These are phyloP conservation scores for Cladosporium sp. DNA, from an alignment of 2,329 filamentous ascomycete species.

Conservation along the genomic window DNA sequence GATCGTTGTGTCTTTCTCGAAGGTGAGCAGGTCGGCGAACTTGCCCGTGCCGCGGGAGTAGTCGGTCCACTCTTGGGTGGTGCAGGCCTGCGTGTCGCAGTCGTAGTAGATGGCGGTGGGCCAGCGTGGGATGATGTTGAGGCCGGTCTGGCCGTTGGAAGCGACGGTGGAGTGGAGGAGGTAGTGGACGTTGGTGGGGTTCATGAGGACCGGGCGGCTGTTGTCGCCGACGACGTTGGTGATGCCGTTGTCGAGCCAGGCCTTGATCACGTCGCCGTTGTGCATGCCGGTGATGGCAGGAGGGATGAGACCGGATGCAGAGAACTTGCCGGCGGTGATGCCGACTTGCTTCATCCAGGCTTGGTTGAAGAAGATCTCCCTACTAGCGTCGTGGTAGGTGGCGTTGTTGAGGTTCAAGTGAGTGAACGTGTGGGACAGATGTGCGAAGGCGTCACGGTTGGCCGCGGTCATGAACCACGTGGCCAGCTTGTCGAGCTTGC, in stretches of 20 bases:
- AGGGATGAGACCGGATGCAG: conserved; percentile 51
- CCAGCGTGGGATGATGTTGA: conserved; percentile 54
- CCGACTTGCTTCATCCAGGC: conserved; percentile 52
- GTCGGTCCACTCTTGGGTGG: conserved; percentile 54
- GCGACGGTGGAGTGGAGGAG: conserved; percentile 48
- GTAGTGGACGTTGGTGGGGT: conserved; percentile 48
- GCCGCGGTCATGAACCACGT: conserved; percentile 47
- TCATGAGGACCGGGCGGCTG: conserved; percentile 50
- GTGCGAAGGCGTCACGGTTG: conserved; percentile 50
- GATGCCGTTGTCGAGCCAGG: conserved; percentile 56
- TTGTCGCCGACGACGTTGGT: conserved; percentile 58
- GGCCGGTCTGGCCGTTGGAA: conserved; percentile 49
- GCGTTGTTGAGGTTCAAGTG: conserved; percentile 55
- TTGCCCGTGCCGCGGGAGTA: conserved; percentile 51
- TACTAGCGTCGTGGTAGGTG: conserved; percentile 50
- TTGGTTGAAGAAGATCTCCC: conserved; percentile 56
- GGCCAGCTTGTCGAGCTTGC: conserved; percentile 44
- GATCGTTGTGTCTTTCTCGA: conserved; percentile 49
- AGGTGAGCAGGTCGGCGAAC: conserved; percentile 46
- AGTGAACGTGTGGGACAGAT: conserved; percentile 59
- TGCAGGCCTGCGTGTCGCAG: conserved; percentile 53
- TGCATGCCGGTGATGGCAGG: conserved; percentile 59
- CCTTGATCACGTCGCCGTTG: conserved; percentile 56
- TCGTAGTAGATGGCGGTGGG: conserved; percentile 60
- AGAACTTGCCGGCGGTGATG: conserved; percentile 45